Evolutionary conservation across 371 early-diverging fungal genomes (phyloP), one percentile per base, ranked within the genome.

Genomic region (Apophysomyces elegans): DNA sequence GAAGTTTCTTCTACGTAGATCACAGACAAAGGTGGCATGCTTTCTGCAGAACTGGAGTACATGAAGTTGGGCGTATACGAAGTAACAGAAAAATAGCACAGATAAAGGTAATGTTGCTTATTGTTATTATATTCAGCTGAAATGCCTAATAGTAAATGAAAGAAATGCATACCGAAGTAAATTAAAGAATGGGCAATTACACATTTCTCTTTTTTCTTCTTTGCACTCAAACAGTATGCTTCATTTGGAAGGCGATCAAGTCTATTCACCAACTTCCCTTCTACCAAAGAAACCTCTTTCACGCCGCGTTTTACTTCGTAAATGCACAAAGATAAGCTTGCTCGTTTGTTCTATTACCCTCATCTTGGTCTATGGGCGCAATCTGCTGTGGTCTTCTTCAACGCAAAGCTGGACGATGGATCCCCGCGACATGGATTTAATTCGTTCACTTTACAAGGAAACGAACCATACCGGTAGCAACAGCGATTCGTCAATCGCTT

Each of bases 241-340:
- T 57, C 59, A 57, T 61, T 45, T n/a, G 54, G 54, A 50, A 50
- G 54, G 54, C n/a, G 69, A 64, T 14, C 37, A 59, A 38, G 12
- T 21, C 2, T 58, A 50, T 50, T 50, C 54, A 7, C 54, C 54
- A n/a, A 50, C 7, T 18, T 50, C 54, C 9, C 54, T 50, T 21
- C 21, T 50, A 18, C n/a, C n/a, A 50, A 50, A 50, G n/a, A 50
- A 50, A 21, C 21, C 54, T 9, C 54, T 18, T 7, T 2, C 54
- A 26, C 64, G 65, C 16, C 69, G 69, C 46, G 56, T 45, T n/a
- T 47, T 61, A 37, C 13, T 65, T 26, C 62, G 62, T 26, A 65
- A 41, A 62, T 62, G 14, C 45, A 44, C 7, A 43, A 70, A 56
- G 66, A 62, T 26, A 37, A 37, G 35, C 11, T 47, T 11, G 21